These are phyloP conservation scores for Microsporum ferrugineum DNA, from an alignment of 2,329 filamentous ascomycete species.

Conservation along the genomic window DNA sequence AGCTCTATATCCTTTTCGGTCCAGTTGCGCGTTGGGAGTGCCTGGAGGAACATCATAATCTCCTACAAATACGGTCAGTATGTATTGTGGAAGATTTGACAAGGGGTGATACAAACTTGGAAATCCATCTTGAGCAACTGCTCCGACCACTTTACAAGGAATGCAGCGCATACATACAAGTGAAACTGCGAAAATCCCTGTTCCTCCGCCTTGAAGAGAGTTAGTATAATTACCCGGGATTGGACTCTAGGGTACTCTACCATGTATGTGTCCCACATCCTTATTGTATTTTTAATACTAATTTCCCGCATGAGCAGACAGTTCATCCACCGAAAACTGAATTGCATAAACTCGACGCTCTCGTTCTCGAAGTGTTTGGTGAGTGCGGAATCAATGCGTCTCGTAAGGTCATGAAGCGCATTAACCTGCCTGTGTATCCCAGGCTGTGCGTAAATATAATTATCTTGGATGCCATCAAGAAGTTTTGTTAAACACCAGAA, in stretches of 20 bases:
- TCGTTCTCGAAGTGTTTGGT: slow-evolving; percentile 83
- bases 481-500: slow-evolving; percentile 98
- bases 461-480: slow-evolving; percentile 96
- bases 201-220: slow-evolving; percentile 65
- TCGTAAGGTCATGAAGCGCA: slow-evolving; percentile 77
- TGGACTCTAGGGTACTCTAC: slow-evolving; percentile 38
- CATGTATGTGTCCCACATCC: slow-evolving; percentile 99
- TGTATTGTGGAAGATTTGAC: background rate
- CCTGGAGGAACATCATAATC: slow-evolving; percentile 98
- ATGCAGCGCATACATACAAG: slow-evolving; percentile 94
- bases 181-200: slow-evolving; percentile 98
- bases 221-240: slow-evolving; percentile 13
- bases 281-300: slow-evolving; percentile 87
- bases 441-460: slow-evolving; percentile 95
- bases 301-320: slow-evolving; percentile 96
- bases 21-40: slow-evolving; percentile 83
- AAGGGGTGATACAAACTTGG: slow-evolving; percentile 32
- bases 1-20: slow-evolving; percentile 97
- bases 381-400: slow-evolving; percentile 71
- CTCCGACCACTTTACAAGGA: slow-evolving; percentile 96
- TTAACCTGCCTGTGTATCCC: slow-evolving; percentile 91
- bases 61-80: slow-evolving; percentile 46
- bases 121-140: slow-evolving; percentile 96
- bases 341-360: slow-evolving; percentile 96
- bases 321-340: slow-evolving; percentile 99